phyloP scores from a whole-genome alignment of 208 protist species.

The Trypanosoma brucei region DNA sequence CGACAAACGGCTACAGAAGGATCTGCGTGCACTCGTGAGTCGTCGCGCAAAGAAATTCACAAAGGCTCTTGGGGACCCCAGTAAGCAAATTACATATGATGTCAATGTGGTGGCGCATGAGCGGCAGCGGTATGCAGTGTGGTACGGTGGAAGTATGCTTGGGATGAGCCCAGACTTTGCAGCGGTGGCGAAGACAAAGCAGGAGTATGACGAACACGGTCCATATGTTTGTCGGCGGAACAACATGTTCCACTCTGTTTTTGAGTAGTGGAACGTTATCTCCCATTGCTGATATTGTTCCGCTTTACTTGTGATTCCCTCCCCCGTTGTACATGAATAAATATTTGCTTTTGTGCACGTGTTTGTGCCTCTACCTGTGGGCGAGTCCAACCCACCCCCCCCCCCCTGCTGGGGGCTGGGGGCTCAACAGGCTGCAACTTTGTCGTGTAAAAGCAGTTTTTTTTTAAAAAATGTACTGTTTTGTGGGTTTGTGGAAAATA shows the following conservation, averaged over 20 bases:
- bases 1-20: conserved; percentile 33
- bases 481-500: too few species aligned
- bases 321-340: not conserved
- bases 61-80: conserved; percentile 19
- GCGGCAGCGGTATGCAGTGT: conserved; percentile 91
- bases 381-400: too few species aligned
- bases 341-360: not conserved
- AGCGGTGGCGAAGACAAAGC: conserved; percentile 90
- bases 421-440: too few species aligned
- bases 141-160: conserved; percentile 95
- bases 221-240: conserved; percentile 88
- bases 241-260: conserved; percentile 34
- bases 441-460: too few species aligned
- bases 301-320: not conserved
- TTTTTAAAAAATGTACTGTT: too few species aligned
- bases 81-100: conserved; percentile 59
- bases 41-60: conserved; percentile 24
- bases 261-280: conserved; percentile 10
- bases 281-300: not conserved
- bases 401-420: too few species aligned
- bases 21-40: conserved; percentile 22
- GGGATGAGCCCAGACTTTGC: conserved; percentile 90
- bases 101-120: conserved; percentile 93
- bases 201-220: conserved; percentile 97
- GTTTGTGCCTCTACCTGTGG: too few species aligned